Evolutionary conservation across 352 stramenopile species (phyloP), one percentile per base, ranked within the genome.

Genomic region (Phytophthora hibernalis): DNA sequence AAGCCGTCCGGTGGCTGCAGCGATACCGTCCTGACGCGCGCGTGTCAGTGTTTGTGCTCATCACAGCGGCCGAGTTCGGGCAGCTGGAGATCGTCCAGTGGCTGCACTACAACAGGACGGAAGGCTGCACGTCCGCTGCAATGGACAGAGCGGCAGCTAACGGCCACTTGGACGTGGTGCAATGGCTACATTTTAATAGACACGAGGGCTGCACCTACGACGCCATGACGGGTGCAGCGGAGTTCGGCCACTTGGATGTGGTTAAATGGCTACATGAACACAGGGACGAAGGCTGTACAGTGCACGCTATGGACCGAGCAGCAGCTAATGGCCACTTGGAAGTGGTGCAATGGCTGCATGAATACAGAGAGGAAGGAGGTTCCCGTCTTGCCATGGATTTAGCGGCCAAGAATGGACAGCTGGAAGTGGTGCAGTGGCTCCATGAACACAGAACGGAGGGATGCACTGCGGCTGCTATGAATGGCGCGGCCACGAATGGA

Each of bases 341-440:
- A 10, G 56, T 88, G 16, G 53, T 90, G 3, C n/a, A 78, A 53
- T 90, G 70, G 70, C 72, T 87, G 4, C 76, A 83, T n/a, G 33
- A 24, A 4, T 54, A 88, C 44, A 18, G 33, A n/a, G 33, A 13
- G 10, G 33, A 40, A 16, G 33, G 33, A 1, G 16, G 33, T 40
- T 40, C 33, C 10, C 33, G 33, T 40, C 33, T 40, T 16, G 33
- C 33, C 1, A 40, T 40, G 33, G 33, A 40, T 40, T 16, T 40
- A 12, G 33, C 33, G 33, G 33, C 33, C 33, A 40, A 40, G 33
- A 40, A 40, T 5, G 33, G 33, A n/a, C 33, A 40, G 5, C 26
- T 31, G 26, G 26, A 31, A 31, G 26, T 31, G 26, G 26, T 31
- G 26, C 6, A 31, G 26, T 31, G 26, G 26, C 26, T 31, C 6